A percentile compares a stretch with the other conserved stretches of the same genome.
Evolutionary conservation across 2,329 filamentous ascomycete species (phyloP).

Genomic region (Monosporascus sp.): DNA sequence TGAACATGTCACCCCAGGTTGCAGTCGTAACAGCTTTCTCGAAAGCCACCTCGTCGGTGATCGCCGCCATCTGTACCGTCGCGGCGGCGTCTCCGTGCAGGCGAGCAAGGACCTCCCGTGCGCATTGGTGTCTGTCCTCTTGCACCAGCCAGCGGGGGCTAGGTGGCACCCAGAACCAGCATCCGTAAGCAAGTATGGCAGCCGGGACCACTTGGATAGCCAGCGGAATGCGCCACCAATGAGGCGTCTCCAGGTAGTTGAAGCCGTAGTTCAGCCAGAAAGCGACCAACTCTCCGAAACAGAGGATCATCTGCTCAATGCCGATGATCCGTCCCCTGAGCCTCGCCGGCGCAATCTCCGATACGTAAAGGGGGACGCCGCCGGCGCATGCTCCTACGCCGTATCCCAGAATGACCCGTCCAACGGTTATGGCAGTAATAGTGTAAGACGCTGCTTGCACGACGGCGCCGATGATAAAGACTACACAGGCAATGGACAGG

Average conservation of each 20-base stretch:
- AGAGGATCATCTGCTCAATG: constrained; percentile 18
- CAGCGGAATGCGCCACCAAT: constrained; percentile 27
- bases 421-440: constrained; percentile 10
- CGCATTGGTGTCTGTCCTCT: constrained; percentile 19
- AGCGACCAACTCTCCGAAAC: constrained; percentile 12
- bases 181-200: constrained; percentile 20
- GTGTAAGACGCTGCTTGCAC: constrained; percentile 13
- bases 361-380: constrained; percentile 15
- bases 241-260: constrained; percentile 9
- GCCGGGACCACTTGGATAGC: constrained; percentile 30
- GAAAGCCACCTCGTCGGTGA: constrained; percentile 18
- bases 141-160: constrained; percentile 21
- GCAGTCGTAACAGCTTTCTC: constrained; percentile 12
- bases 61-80: constrained; percentile 50
- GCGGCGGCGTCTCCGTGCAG: constrained; percentile 23
- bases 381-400: constrained; percentile 14
- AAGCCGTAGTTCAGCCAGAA: constrained; percentile 15
- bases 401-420: constrained; percentile 10
- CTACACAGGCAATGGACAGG: constrained; percentile 7
- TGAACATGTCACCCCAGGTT: constrained; percentile 25
- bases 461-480: constrained; percentile 12
- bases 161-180: constrained; percentile 22
- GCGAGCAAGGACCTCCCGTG: constrained; percentile 19
- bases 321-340: constrained; percentile 15
- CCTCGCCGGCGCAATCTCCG: constrained; percentile 15